Conservation (phyloP, 352 stramenopile species). For the Phytophthora cactorum region DNA sequence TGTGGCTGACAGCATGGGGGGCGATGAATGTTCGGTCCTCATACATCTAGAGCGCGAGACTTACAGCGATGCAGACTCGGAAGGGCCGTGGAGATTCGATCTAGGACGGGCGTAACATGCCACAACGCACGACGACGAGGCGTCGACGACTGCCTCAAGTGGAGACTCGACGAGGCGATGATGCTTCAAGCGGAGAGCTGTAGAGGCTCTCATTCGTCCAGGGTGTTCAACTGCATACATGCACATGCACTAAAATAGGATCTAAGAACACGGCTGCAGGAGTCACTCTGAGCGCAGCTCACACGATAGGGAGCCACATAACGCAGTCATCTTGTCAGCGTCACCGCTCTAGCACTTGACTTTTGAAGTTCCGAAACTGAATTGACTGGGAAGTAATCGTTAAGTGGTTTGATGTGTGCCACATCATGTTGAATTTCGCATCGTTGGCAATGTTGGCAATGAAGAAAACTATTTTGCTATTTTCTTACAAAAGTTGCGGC, state of each 20-base stretch:
- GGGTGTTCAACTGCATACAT: background rate
- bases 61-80: conserved; percentile 16
- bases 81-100: conserved; percentile 11
- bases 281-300: background rate
- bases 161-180: background rate
- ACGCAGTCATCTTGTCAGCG: conserved; percentile 10
- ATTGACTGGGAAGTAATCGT: too few species aligned
- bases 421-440: too few species aligned
- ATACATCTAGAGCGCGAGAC: conserved; percentile 18
- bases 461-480: too few species aligned
- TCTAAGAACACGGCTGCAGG: too few species aligned
- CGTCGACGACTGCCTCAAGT: conserved; percentile 15
- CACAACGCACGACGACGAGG: conserved; percentile 20
- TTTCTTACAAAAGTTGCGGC: too few species aligned
- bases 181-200: conserved; percentile 10
- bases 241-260: background rate
- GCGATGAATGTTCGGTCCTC: conserved; percentile 5
- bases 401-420: too few species aligned
- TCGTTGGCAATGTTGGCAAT: too few species aligned
- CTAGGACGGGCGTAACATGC: conserved; percentile 15
- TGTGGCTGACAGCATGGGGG: background rate
- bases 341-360: too few species aligned
- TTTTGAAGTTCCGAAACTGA: too few species aligned
- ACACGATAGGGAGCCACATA: conserved; percentile 6
- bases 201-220: conserved; percentile 16